phyloP scores from a whole-genome alignment of 768 basidiomycete species.

The Goffeauzyma gilvescens region DNA sequence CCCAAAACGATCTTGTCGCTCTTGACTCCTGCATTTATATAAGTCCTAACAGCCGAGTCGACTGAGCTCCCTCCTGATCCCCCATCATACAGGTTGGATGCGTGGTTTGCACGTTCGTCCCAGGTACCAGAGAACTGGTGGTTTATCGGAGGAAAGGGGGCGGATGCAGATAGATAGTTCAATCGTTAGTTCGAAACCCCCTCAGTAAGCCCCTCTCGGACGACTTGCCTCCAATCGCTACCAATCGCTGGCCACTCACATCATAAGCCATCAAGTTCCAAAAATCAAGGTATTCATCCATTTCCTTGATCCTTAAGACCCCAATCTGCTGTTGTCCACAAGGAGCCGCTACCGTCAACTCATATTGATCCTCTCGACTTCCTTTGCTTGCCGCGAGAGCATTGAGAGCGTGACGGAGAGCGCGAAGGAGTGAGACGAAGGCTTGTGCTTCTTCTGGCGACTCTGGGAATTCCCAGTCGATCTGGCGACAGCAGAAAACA shows the following conservation, averaged over 20 bases:
- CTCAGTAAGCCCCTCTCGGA: too few species aligned
- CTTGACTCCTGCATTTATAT: slow-evolving; percentile 49
- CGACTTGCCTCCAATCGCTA: too few species aligned
- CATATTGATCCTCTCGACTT: slow-evolving; percentile 36
- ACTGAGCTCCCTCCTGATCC: slow-evolving; percentile 39
- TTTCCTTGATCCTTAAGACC: slow-evolving; percentile 56
- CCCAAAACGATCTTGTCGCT: slow-evolving; percentile 69
- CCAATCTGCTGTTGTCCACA: slow-evolving; percentile 74
- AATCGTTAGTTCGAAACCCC: too few species aligned
- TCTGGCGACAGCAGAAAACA: too few species aligned
- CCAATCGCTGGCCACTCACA: slow-evolving; percentile 17
- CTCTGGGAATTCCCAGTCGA: slow-evolving; percentile 73
- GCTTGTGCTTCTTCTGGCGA: slow-evolving; percentile 58
- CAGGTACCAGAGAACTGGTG: slow-evolving; percentile 54
- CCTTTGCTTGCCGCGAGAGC: slow-evolving; percentile 50
- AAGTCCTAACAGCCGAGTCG: slow-evolving; percentile 54
- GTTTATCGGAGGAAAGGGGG: too few species aligned
- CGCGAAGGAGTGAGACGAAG: slow-evolving; percentile 62
- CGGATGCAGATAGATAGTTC: too few species aligned
- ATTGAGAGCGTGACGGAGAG: slow-evolving; percentile 58
- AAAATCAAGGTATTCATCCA: slow-evolving; percentile 76
- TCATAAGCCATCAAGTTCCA: slow-evolving; percentile 79
- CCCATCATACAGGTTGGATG: slow-evolving; percentile 65
- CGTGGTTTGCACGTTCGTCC: slow-evolving; percentile 46
- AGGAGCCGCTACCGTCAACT: slow-evolving; percentile 75